Evolutionary conservation across 805 yeast species (phyloP), one percentile per base, ranked within the genome.

Genomic region (Yarrowia deformans): DNA sequence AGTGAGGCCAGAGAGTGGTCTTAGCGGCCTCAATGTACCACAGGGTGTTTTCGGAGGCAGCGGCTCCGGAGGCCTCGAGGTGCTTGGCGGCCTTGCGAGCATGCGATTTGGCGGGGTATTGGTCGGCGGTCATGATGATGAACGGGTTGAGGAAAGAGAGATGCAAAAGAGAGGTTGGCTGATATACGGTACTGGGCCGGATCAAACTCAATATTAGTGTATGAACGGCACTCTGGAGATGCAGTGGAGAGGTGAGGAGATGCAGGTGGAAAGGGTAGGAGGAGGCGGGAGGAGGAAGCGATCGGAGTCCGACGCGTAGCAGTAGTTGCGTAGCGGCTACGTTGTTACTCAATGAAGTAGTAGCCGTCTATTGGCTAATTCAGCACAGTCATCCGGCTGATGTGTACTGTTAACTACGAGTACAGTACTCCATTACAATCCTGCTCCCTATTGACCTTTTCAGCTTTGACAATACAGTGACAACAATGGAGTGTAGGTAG

Each of bases 61-160:
- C 49, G 68, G 69, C 39, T 76, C 72, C 60, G 80, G 83, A 72
- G 81, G 84, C 45, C 76, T 72, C 61, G 68, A 79, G 72, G 46
- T 66, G 69, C 34, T 71, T 74, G 7, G 72, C 74, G 1, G 77
- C 75, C 16, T 76, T 72, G 19, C 52, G 61, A 3, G 93, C 92
- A 77, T 93, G 98, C 23, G 79, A 81, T 72, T 88, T 91, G 13
- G 97, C 94, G 13, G 97, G 97, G 76, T 93, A 93, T 74, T 90
- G 90, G 13, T 37, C 50, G 35, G 46, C 23, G 19, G 68, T 56
- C 73, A 71, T 72, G n/a, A 8, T 48, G 29, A 9, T 29, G 39
- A 2, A n/a, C 32, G 42, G 32, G 34, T 23, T 34, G 56, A 29
- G 37, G 58, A 37, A 34, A 32, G 50, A 34, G 40, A 60, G 63